These are phyloP conservation scores for Balakata baccata DNA, from an alignment of 345 rosid species.

Conservation along the genomic window DNA sequence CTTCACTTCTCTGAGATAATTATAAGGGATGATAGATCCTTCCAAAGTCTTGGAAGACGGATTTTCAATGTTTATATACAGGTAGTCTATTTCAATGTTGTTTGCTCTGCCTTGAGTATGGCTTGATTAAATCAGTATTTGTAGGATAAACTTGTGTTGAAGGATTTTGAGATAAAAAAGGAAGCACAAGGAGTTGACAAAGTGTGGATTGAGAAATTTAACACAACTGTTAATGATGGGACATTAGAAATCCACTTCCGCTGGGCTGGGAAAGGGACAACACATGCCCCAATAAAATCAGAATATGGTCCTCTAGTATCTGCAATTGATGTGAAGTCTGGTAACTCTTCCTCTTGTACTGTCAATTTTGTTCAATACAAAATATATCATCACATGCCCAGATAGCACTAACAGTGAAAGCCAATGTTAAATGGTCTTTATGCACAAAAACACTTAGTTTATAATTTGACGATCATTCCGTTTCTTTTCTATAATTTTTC, in stretches of 20 bases:
- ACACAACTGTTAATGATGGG: background rate
- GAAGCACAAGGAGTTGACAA: conserved; percentile 51
- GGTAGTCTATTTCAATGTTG: background rate
- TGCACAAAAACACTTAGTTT: background rate
- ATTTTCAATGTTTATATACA: conserved; percentile 10
- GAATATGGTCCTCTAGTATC: conserved; percentile 2
- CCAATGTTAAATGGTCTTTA: background rate
- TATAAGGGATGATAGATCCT: background rate
- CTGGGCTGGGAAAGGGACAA: conserved; percentile 7
- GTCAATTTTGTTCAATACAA: background rate
- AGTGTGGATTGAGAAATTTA: conserved; percentile 23
- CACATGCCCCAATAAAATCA: background rate
- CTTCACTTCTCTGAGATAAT: conserved; percentile 8
- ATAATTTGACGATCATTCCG: background rate
- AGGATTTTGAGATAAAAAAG: conserved; percentile 55
- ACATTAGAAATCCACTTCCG: background rate
- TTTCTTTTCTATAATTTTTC: background rate
- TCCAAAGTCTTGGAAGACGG: conserved; percentile 9
- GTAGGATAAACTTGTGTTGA: conserved; percentile 43
- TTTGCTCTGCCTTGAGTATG: background rate
- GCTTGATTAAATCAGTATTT: background rate
- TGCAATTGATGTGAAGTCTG: background rate
- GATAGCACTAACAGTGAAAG: background rate
- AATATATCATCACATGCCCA: background rate
- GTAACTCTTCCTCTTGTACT: conserved; percentile 18